A percentile compares a stretch with the other conserved stretches of the same genome.
Evolutionary conservation across 2,329 filamentous ascomycete genomes (phyloP).

Genomic region (Fusarium lateritium): DNA sequence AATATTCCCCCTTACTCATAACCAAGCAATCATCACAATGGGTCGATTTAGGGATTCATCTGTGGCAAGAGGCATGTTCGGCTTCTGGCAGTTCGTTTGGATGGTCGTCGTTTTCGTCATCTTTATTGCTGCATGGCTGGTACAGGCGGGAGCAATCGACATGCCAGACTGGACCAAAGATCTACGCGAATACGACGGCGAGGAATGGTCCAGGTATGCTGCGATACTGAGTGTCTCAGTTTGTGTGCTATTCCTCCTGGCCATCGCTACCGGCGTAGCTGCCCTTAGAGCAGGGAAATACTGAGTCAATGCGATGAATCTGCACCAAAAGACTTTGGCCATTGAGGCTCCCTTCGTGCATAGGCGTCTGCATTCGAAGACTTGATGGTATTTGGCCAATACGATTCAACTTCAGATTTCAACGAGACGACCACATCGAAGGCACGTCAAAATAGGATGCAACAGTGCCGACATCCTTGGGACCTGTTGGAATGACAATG

Average conservation of each 20-base stretch:
- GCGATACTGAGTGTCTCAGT: constrained; percentile 13
- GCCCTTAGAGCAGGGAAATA: constrained; percentile 5
- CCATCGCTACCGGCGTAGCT: constrained; percentile 14
- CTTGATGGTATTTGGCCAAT: too few species aligned
- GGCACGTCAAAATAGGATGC: too few species aligned
- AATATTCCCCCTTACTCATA: neutral
- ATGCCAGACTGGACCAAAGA: constrained; percentile 37
- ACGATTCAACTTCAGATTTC: too few species aligned
- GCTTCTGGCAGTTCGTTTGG: constrained; percentile 14
- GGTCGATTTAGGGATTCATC: neutral
- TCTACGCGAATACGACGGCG: constrained; percentile 23
- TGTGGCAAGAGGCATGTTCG: neutral
- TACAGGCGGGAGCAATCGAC: constrained; percentile 6
- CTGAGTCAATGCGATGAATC: neutral
- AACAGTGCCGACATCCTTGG: too few species aligned
- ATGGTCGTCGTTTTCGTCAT: constrained; percentile 15
- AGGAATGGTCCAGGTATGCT: constrained; percentile 20
- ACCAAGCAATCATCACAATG: neutral
- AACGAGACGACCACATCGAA: too few species aligned
- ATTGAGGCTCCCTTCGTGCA: too few species aligned
- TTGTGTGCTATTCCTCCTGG: constrained; percentile 7
- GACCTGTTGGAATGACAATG: too few species aligned
- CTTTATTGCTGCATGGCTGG: constrained; percentile 18
- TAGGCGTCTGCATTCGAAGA: too few species aligned
- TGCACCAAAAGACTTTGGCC: too few species aligned